Base-by-base conservation (phyloP, 768 basidiomycete species). In the Pleurotus eryngii region DNA sequence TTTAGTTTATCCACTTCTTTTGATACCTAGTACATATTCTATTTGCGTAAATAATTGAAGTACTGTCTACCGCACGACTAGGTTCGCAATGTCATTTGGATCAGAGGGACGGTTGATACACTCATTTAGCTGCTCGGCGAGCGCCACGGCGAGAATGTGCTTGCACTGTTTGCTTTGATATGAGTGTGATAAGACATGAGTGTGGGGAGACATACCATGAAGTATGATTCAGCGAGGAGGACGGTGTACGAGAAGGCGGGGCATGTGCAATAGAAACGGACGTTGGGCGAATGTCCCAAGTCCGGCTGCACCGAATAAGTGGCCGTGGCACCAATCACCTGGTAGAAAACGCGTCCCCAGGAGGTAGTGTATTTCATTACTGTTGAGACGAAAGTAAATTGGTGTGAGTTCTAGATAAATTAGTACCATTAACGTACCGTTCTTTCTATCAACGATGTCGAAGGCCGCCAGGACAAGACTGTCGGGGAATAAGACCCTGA, bases 391-490 rank as follows among this genome's bases (percentile, higher is more conserved):
- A 56, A 22, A 4, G 12, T 54, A 2, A 4, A 46, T 7, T 39
- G n/a, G 7, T 4, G 22, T 26, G 12, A 18, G n/a, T 35, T 30
- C 40, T 42, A 1, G 20, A 22, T 12, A 24, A 38, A 37, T n/a
- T 6, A 51, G 4, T 8, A 11, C 38, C 5, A 17, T 26, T 42
- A 2, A 61, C 77, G 27, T 61, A 90, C 91, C 87, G 61, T 81
- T 81, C 57, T 80, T 79, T 27, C 81, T 77, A 68, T 93, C 91
- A 45, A 92, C 75, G n/a, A 92, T 72, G 65, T 93, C 89, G 22
- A 93, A 70, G 4, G 91, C 89, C 17, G 87, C 86, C 2, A 90
- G 64, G 17, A 92, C 68, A 12, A 86, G 74, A 17, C 73, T 77
- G 57, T 88, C 85, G 1, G 89, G 81, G 61, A 91, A 79, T 53